Evolutionary conservation across 139 green algal genomes (phyloP), one percentile per base, ranked within the genome.

Genomic region (Nannochloris sp.): DNA sequence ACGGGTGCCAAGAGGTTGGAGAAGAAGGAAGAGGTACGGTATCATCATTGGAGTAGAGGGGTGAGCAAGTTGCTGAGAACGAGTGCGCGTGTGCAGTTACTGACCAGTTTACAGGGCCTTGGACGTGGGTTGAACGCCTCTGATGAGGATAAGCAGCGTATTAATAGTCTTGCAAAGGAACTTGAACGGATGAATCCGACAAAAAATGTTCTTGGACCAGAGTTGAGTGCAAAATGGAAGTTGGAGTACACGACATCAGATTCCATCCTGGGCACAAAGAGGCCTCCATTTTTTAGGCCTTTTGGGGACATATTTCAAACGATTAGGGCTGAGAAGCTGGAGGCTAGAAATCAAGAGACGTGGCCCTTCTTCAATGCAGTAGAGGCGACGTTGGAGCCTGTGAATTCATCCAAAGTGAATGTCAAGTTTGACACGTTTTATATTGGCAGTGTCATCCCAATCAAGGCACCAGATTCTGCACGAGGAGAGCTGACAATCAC

Each of bases 161-260:
- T 92, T 2, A 82, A 92, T 26, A 25, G 61, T 43, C 64, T 91
- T 45, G 79, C 73, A 2, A 29, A 26, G 2, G 51, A 56, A 30
- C 63, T 95, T n/a, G 87, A 95, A 66, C 48, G 36, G 25, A 40
- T 82, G 13, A 94, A 94, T 66, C 87, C 87, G 13, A 94, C 73
- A 0, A 68, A 69, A 8, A 69, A 80, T 31, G 65, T 82, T 2
- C 72, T 94, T 25, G 62, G 62, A 11, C 76, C 73, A 0, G 48
- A 74, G n/a, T 49, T 93, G 17, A 84, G 68, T 61, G 77, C 72
- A 11, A 75, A 86, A 69, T 96, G 89, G 89, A 60, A 82, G 65
- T 77, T 97, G 61, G 53, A 92, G n/a, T 96, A 97, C 79, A 96
- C 90, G 13, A 97, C 90, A 9, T 84, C 63, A 31, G 65, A 70